Evolutionary conservation across 805 yeast species (phyloP).

Genomic region (Monosporozyma unispora): DNA sequence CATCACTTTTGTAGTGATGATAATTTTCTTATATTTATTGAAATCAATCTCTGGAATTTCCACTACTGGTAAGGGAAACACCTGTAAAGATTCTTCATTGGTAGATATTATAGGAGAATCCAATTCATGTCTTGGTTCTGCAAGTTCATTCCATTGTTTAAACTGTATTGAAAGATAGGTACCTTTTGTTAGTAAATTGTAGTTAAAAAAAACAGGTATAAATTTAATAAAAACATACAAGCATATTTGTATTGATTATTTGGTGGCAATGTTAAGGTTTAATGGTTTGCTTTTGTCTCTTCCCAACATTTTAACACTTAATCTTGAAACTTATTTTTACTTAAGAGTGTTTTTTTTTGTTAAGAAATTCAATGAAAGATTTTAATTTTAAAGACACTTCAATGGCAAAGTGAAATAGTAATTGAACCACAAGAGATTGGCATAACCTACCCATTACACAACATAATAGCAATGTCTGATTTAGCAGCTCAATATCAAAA

Average conservation of each 20-base stretch:
- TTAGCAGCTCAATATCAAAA: conserved; percentile 28
- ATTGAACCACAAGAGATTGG: background rate
- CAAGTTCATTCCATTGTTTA: conserved; percentile 42
- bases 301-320: background rate
- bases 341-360: background rate
- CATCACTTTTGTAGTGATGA: conserved; percentile 22
- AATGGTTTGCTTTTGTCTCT: background rate
- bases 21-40: conserved; percentile 9
- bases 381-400: background rate
- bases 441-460: background rate
- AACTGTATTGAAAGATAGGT: conserved; percentile 25
- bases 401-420: background rate
- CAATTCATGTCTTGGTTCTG: conserved; percentile 40
- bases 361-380: background rate
- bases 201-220: background rate
- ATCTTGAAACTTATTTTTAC: background rate
- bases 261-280: background rate
- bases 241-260: background rate
- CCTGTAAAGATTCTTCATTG: conserved; percentile 20
- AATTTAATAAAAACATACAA: background rate
- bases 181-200: background rate
- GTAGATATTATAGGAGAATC: conserved; percentile 24
- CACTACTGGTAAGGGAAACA: conserved; percentile 27
- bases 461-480: background rate
- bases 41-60: conserved; percentile 15